A percentile compares a stretch with the other conserved stretches of the same genome.
Evolutionary conservation across 2,329 filamentous ascomycete genomes (phyloP).

Genomic region (Amauroascus niger): DNA sequence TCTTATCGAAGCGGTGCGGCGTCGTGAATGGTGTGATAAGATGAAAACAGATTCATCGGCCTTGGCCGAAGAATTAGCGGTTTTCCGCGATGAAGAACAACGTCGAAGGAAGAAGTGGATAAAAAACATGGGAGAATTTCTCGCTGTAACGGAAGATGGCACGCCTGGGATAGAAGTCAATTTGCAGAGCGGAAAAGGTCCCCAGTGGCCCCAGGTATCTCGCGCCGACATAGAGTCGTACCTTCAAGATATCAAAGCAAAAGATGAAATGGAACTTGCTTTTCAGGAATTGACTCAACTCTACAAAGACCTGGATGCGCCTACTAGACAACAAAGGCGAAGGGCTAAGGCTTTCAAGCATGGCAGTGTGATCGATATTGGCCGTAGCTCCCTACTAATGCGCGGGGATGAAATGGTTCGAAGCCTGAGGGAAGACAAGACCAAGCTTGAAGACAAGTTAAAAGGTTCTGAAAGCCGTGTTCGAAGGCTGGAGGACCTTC

Average conservation of each 20-base stretch:
- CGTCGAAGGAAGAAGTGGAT: constrained; percentile 85
- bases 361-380: constrained; percentile 86
- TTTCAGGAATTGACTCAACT: constrained; percentile 65
- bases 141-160: constrained; percentile 55
- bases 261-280: constrained; percentile 56
- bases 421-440: constrained; percentile 74
- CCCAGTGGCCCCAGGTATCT: constrained; percentile 66
- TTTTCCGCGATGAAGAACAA: constrained; percentile 85
- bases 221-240: constrained; percentile 71
- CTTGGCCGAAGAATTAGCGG: constrained; percentile 82
- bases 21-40: constrained; percentile 85
- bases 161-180: constrained; percentile 77
- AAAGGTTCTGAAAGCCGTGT: constrained; percentile 83
- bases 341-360: constrained; percentile 91
- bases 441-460: constrained; percentile 60
- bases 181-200: constrained; percentile 61
- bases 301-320: constrained; percentile 66
- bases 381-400: constrained; percentile 74
- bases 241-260: constrained; percentile 53
- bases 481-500: constrained; percentile 77
- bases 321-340: constrained; percentile 77
- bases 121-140: constrained; percentile 67
- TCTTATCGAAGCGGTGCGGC: constrained; percentile 71
- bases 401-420: constrained; percentile 74
- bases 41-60: constrained; percentile 78